These are phyloP conservation scores for Cicer arietinum DNA, from an alignment of 306 rosid genomes.

Conservation along the genomic window DNA sequence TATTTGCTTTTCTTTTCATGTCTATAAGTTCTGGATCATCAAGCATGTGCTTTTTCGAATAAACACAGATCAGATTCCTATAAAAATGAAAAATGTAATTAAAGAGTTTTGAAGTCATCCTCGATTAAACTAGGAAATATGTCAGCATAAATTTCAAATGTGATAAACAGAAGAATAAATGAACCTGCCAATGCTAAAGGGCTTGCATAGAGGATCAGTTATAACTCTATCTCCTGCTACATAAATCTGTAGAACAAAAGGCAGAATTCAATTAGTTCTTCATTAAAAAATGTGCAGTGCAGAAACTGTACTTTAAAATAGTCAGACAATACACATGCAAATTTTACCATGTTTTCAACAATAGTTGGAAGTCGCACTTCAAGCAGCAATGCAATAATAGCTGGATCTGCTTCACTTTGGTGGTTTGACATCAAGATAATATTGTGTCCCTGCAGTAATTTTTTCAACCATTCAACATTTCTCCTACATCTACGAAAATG, in stretches of 20 bases:
- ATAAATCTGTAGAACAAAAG: constrained; percentile 65
- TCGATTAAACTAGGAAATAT: constrained; percentile 26
- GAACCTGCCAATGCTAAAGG: constrained; percentile 98
- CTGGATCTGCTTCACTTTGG: constrained; percentile 99
- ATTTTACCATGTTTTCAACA: constrained; percentile 80
- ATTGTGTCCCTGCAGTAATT: constrained; percentile 87
- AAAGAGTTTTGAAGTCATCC: constrained; percentile 26
- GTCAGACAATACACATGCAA: constrained; percentile 34
- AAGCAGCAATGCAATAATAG: constrained; percentile 84
- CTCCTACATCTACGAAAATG: constrained; percentile 39
- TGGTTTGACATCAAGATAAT: constrained; percentile 93
- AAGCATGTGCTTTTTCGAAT: constrained; percentile 94
- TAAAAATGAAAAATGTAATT: constrained; percentile 17
- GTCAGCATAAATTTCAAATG: constrained; percentile 22
- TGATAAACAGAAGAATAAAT: constrained; percentile 40
- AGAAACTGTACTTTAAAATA: constrained; percentile 17
- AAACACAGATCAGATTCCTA: constrained; percentile 97
- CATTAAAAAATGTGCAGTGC: constrained; percentile 36
- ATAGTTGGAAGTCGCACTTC: constrained; percentile 70
- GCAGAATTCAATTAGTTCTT: constrained; percentile 50
- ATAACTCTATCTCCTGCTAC: constrained; percentile 98
- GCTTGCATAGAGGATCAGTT: constrained; percentile 92
- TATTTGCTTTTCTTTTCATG: constrained; percentile 86
- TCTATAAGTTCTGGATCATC: constrained; percentile 88
- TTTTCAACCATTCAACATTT: constrained; percentile 38